Base-by-base conservation (phyloP, 2,329 filamentous ascomycete genomes). In the Plenodomus biglobosus region DNA sequence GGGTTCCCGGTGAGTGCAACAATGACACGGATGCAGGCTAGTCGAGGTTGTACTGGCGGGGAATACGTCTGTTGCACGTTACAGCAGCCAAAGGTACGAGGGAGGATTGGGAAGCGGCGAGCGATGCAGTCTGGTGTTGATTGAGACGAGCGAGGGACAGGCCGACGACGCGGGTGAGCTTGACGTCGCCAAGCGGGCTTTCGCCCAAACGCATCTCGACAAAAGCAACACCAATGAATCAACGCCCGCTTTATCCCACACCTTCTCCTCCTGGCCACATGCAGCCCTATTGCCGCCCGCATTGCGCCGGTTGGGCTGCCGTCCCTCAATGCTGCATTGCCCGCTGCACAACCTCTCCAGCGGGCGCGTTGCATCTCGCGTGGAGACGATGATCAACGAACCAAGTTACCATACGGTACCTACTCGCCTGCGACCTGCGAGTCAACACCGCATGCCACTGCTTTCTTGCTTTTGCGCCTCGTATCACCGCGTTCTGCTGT, bases 241-340 rank as follows among this genome's bases (percentile, higher is more conserved):
- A 54, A 46, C 45, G 40, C 46, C 44, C 42, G 46, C 27, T 47
- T 38, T 51, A 52, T 46, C 52, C 44, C 55, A 42, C 52, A 51
- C 43, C 46, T 39, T 52, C 46, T 50, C 38, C 42, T 46, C 46
- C 40, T 46, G 49, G 52, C 53, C 46, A 46, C 20, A 50, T 63
- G 59, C 59, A 63, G 61, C 59, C 61, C 59, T 63, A 62, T 53
- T 42, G 48, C 53, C 42, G 50, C 32, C 44, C 44, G 38, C 21
- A 43, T 15, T 53, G 46, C 46, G 42, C 40, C 54, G 46, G 52
- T 32, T 48, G 45, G 36, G 56, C 43, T 44, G 46, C 42, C 40
- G 44, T 50, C 45, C 48, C 49, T 38, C 16, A 18, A 34, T 51
- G 38, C 38, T 38, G 44, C 48, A 35, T 22, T 36, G 42, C 38